These are phyloP conservation scores for Ogataea nitratoaversa DNA, from an alignment of 805 yeast species.

Conservation along the genomic window DNA sequence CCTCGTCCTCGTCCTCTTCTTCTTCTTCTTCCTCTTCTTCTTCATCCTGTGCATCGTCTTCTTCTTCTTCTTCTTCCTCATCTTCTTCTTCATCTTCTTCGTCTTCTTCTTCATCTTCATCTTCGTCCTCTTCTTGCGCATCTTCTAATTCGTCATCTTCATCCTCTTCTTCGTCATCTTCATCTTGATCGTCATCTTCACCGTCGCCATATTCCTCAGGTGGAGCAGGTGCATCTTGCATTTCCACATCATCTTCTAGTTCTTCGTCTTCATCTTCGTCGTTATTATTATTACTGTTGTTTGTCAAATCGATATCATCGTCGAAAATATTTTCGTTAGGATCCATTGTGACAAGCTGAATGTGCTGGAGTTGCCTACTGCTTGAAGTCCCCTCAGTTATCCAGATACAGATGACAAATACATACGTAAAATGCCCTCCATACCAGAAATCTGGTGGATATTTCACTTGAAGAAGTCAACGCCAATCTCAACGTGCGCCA, in stretches of 20 bases:
- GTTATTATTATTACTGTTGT: slow-evolving; percentile 8
- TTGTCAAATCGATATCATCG: slow-evolving; percentile 21
- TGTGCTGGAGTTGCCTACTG: too few species aligned
- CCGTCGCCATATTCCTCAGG: slow-evolving; percentile 15
- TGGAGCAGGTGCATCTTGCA: slow-evolving; percentile 5
- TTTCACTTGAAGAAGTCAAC: too few species aligned
- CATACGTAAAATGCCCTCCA: too few species aligned
- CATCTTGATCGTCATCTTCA: slow-evolving; percentile 23
- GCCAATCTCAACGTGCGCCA: too few species aligned
- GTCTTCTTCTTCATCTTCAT: slow-evolving; percentile 28
- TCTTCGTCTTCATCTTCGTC: slow-evolving; percentile 14
- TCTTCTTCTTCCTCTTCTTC: slow-evolving; percentile 19
- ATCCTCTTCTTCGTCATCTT: slow-evolving; percentile 22
- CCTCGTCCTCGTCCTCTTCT: slow-evolving; percentile 20
- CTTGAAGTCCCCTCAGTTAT: too few species aligned
- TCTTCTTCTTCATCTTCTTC: slow-evolving; percentile 26
- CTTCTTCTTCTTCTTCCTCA: slow-evolving; percentile 20
- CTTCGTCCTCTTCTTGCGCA: slow-evolving; percentile 25
- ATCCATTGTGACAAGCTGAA: slow-evolving; percentile 25
- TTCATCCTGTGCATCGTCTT: slow-evolving; percentile 20
- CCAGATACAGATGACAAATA: too few species aligned
- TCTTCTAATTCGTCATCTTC: slow-evolving; percentile 24
- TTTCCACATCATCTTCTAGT: slow-evolving; percentile 20
- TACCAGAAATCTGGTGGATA: too few species aligned
- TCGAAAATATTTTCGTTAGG: slow-evolving; percentile 20